phyloP scores from a whole-genome alignment of 805 yeast genomes.

The Torulaspora microellipsoides region DNA sequence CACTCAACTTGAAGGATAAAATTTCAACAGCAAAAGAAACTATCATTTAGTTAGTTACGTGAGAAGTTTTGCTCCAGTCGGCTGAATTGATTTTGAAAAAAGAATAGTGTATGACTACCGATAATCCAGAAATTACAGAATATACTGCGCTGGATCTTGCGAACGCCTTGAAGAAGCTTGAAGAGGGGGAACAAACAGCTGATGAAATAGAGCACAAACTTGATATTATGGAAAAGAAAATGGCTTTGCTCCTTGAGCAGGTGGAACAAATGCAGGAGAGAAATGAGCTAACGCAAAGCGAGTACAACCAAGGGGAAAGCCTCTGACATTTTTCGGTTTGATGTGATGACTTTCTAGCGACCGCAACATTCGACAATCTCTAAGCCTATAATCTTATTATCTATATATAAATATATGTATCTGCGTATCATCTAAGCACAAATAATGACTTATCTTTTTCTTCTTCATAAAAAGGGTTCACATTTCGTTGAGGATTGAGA shows the following conservation, averaged over 20 bases:
- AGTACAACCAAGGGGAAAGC: neutral
- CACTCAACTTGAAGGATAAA: too few relatives aligned
- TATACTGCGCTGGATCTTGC: conserved; percentile 28
- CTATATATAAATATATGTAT: neutral
- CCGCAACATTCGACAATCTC: neutral
- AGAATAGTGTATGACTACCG: conserved; percentile 2
- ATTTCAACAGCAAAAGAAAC: too few relatives aligned
- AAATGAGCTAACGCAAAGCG: neutral
- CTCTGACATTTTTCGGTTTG: neutral
- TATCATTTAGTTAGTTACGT: too few relatives aligned
- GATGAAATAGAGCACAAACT: conserved; percentile 58
- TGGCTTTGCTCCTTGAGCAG: conserved; percentile 52
- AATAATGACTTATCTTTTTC: conserved; percentile 43
- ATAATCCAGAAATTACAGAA: conserved; percentile 1
- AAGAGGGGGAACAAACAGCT: conserved; percentile 66
- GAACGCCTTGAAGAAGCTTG: conserved; percentile 54
- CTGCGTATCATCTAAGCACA: conserved; percentile 10
- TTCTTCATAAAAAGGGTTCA: conserved; percentile 65
- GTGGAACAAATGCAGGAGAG: conserved; percentile 32
- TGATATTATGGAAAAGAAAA: conserved; percentile 58
- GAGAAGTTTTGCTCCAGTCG: too few relatives aligned
- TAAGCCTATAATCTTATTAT: neutral
- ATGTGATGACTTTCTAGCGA: neutral
- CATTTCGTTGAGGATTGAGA: conserved; percentile 64
- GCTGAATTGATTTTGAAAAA: neutral